phyloP scores from a whole-genome alignment of 139 green algal species.

The Chlamydomonas urium region DNA sequence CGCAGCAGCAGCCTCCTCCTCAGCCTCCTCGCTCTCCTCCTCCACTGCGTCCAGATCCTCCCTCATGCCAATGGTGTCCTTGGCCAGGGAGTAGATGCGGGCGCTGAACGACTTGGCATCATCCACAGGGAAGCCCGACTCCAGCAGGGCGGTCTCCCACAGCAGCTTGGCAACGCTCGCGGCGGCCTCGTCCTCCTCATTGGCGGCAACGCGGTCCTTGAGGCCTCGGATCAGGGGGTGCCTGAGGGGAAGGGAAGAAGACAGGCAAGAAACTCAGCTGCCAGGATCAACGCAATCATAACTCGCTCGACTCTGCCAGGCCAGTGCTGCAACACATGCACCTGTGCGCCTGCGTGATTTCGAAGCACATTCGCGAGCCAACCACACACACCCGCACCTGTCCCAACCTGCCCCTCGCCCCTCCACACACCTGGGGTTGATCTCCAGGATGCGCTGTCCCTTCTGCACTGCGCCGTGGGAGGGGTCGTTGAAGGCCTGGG shows the following conservation, averaged over 20 bases:
- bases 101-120: conserved; percentile 53
- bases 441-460: conserved; percentile 79
- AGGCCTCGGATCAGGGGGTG: conserved; percentile 89
- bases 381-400: too few relatives aligned
- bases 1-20: too few relatives aligned
- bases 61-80: conserved; percentile 19
- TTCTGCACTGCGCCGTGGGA: conserved; percentile 37
- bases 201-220: conserved; percentile 54
- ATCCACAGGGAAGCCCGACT: conserved; percentile 76
- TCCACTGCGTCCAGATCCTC: conserved; percentile 22
- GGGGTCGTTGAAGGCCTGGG: conserved; percentile 49
- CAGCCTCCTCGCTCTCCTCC: too few relatives aligned
- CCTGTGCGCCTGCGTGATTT: too few relatives aligned
- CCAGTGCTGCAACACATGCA: too few relatives aligned
- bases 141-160: conserved; percentile 90
- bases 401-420: too few relatives aligned
- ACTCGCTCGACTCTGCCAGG: too few relatives aligned
- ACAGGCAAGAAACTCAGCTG: too few relatives aligned
- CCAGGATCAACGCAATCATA: too few relatives aligned
- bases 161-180: conserved; percentile 70
- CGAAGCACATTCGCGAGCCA: too few relatives aligned
- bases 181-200: conserved; percentile 33
- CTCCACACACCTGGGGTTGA: conserved; percentile 78
- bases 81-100: conserved; percentile 31
- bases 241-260: too few relatives aligned